Evolutionary conservation across 1,284 basidiomycete species (phyloP), one percentile per base, ranked within the genome.

Genomic region (Ustilago nuda): DNA sequence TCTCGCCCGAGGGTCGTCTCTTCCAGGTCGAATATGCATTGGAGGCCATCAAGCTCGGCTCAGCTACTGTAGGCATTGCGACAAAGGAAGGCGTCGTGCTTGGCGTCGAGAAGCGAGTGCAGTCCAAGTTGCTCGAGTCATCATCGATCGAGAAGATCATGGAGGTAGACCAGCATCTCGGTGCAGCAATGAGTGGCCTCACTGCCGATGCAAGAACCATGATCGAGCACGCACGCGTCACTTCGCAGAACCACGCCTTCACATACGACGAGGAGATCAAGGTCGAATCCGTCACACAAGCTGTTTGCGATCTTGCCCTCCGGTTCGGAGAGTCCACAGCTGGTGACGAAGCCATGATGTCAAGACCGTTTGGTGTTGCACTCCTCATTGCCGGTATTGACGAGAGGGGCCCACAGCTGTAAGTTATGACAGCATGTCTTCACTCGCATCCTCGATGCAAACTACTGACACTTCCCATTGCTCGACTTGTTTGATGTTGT

Each of bases 191-290:
- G 95, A 95, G 94, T 63, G 96, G 96, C 27, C 90, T 99, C 76
- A 97, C 94, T 37, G 97, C 97, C 59, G 97, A 99, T 87, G 97
- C 97, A 57, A 91, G 97, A 78, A 99, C 97, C 52, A 99, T 99
- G 94, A 94, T 99, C 87, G 97, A 99, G 89, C 97, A 99, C 86
- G 97, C 96, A n/a, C 91, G 96, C 69, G 94, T 98, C 64, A 98
- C 96, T 11, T 72, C 70, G 56, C 74, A 98, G 88, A 98, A 96
- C 88, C 97, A 99, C 87, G 88, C 91, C 1, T 99, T 99, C 88
- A 97, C 94, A 7, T 99, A 97, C 86, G 94, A 99, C 88, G 97
- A 99, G 88, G 89, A 87, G 81, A 99, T 99, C 88, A 94, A 94
- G 85, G 94, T 99, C 55, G 81, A 82, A 50, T 79, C 72, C 53